phyloP scores from a whole-genome alignment of 306 rosid species.

The Begonia fuchsioides region DNA sequence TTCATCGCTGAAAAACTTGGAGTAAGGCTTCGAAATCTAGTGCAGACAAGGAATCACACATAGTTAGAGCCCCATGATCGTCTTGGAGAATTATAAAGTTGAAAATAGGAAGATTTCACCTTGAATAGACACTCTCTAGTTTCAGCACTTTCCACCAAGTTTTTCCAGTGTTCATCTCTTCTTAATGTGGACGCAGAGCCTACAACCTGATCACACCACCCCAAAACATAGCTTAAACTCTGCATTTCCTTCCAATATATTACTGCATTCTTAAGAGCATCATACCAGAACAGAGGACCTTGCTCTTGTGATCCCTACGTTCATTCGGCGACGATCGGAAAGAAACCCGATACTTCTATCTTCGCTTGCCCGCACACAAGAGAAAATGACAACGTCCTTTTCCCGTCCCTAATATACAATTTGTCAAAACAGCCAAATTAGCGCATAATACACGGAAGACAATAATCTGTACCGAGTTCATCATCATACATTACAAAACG shows the following conservation, averaged over 20 bases:
- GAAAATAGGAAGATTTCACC: constrained; percentile 22
- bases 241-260: no score
- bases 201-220: constrained; percentile 37
- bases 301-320: constrained; percentile 92
- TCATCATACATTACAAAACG: no score
- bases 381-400: constrained; percentile 78
- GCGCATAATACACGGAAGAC: no score
- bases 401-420: constrained; percentile 63
- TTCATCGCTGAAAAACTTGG: constrained; percentile 56
- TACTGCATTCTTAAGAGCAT: constrained; percentile 8
- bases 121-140: constrained; percentile 36
- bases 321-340: constrained; percentile 70
- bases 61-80: not conserved
- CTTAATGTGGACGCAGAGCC: constrained; percentile 81
- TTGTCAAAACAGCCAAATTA: no score
- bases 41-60: constrained; percentile 5
- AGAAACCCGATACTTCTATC: constrained; percentile 62
- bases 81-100: not conserved
- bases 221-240: no score
- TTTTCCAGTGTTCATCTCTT: constrained; percentile 59
- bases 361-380: constrained; percentile 82
- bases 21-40: constrained; percentile 61
- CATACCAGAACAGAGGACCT: constrained; percentile 79
- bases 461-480: no score
- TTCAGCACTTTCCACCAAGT: constrained; percentile 76